Conservation (phyloP, 352 stramenopile genomes). For the Paralagenidium karlingii region DNA sequence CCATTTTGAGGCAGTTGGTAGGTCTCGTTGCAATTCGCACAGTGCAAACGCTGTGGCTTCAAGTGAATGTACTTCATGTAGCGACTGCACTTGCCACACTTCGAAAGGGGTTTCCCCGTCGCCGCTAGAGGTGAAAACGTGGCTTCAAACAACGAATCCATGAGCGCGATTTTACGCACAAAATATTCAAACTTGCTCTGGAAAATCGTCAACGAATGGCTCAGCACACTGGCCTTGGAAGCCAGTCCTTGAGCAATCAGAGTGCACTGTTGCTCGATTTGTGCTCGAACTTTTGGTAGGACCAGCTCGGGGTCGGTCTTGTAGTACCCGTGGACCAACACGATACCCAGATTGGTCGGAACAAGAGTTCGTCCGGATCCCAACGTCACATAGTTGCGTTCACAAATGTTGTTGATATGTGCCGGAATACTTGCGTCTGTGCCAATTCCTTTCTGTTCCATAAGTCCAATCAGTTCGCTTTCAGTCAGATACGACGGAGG, state of each 20-base stretch:
- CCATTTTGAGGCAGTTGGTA: constrained; percentile 18
- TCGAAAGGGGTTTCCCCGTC: constrained; percentile 28
- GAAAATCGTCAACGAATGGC: constrained; percentile 23
- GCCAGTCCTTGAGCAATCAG: constrained; percentile 63
- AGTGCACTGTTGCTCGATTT: constrained; percentile 76
- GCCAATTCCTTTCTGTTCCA: constrained; percentile 78
- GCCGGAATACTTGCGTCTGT: constrained; percentile 65
- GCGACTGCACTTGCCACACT: constrained; percentile 32
- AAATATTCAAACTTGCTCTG: constrained; percentile 36
- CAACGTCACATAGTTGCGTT: constrained; percentile 59
- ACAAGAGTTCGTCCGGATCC: constrained; percentile 36
- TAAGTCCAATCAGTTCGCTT: constrained; percentile 66
- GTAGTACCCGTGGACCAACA: constrained; percentile 66
- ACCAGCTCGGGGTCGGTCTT: constrained; percentile 60
- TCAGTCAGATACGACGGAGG: constrained; percentile 63
- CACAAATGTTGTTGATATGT: constrained; percentile 81
- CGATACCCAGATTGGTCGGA: constrained; percentile 58
- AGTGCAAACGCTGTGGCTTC: constrained; percentile 28
- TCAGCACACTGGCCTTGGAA: constrained; percentile 18
- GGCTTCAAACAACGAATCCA: constrained; percentile 45
- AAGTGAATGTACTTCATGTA: constrained; percentile 46
- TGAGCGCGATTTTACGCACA: constrained; percentile 33
- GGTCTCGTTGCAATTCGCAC: constrained; percentile 27
- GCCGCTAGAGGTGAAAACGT: constrained; percentile 41
- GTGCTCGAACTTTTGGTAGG: constrained; percentile 47